These are phyloP conservation scores for Hydnum rufescens DNA, from an alignment of 768 basidiomycete genomes.

Conservation along the genomic window DNA sequence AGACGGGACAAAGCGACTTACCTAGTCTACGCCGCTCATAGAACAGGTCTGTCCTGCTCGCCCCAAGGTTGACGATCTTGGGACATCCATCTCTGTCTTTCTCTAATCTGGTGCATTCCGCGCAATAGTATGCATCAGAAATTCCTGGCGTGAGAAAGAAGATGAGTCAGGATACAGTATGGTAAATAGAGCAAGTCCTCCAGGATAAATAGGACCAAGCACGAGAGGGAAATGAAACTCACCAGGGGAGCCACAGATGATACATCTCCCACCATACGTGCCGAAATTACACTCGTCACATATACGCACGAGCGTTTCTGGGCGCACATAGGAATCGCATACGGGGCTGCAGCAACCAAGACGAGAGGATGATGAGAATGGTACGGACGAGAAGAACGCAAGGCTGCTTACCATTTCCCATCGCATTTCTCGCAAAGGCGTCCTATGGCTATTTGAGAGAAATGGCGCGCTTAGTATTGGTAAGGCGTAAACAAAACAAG, in stretches of 20 bases:
- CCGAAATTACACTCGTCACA: constrained; percentile 99
- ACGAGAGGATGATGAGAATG: no score
- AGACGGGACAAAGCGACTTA: constrained; percentile 18
- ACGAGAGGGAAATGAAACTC: constrained; percentile 12
- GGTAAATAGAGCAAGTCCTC: not conserved
- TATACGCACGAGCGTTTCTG: constrained; percentile 92
- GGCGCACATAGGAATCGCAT: constrained; percentile 97
- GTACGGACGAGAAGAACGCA: no score
- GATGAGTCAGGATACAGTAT: not conserved
- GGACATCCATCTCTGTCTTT: constrained; percentile 97
- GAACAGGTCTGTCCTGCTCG: constrained; percentile 79
- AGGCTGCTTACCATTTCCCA: no score
- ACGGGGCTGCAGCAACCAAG: no score
- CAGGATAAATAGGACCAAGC: not conserved
- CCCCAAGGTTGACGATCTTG: constrained; percentile 94
- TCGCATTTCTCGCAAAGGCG: no score
- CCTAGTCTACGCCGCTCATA: constrained; percentile 77
- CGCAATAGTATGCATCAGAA: constrained; percentile 97
- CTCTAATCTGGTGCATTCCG: constrained; percentile 89
- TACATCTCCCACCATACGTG: constrained; percentile 92
- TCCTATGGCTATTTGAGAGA: no score
- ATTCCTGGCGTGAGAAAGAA: constrained; percentile 44
- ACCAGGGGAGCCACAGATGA: constrained; percentile 95
- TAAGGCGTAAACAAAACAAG: no score
- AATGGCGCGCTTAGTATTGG: no score